Evolutionary conservation across 768 basidiomycete genomes (phyloP).

Genomic region (Brasilioporus rufonigricans): DNA sequence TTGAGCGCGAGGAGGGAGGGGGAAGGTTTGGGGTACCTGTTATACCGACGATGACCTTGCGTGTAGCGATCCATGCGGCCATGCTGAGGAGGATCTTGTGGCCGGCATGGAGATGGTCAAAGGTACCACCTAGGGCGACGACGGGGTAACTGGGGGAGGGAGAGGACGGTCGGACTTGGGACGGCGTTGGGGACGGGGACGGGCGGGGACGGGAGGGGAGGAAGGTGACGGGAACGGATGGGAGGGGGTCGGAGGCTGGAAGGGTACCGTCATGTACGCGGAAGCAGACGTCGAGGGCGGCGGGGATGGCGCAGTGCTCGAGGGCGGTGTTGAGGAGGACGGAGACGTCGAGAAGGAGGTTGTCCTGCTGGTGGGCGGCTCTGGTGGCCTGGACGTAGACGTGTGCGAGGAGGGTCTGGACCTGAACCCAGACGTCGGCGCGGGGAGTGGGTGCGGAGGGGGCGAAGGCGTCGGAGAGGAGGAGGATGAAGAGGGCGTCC

Average conservation of each 20-base stretch:
- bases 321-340: slow-evolving; percentile 67
- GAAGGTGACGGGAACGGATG: slow-evolving; percentile 32
- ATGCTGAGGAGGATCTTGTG: slow-evolving; percentile 97
- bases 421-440: slow-evolving; percentile 55
- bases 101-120: slow-evolving; percentile 96
- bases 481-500: slow-evolving; percentile 56
- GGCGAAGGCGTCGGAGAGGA: slow-evolving; percentile 64
- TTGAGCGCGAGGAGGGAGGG: slow-evolving; percentile 9
- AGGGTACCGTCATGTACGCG: slow-evolving; percentile 42
- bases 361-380: slow-evolving; percentile 63
- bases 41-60: slow-evolving; percentile 87
- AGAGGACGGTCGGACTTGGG: slow-evolving; percentile 4
- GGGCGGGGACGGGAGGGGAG: slow-evolving; percentile 10
- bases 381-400: slow-evolving; percentile 86
- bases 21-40: slow-evolving; percentile 51
- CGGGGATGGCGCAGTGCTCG: slow-evolving; percentile 38
- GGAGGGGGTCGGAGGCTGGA: slow-evolving; percentile 36
- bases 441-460: slow-evolving; percentile 32
- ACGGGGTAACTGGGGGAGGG: slow-evolving; percentile 48
- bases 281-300: slow-evolving; percentile 42
- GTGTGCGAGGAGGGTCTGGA: slow-evolving; percentile 77
- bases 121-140: slow-evolving; percentile 91
- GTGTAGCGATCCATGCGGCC: slow-evolving; percentile 75
- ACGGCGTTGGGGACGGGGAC: neutral
- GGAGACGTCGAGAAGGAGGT: slow-evolving; percentile 73